Evolutionary conservation across 495 filamentous ascomycete genomes (phyloP), one percentile per base, ranked within the genome.

Genomic region (Neurospora terricola): DNA sequence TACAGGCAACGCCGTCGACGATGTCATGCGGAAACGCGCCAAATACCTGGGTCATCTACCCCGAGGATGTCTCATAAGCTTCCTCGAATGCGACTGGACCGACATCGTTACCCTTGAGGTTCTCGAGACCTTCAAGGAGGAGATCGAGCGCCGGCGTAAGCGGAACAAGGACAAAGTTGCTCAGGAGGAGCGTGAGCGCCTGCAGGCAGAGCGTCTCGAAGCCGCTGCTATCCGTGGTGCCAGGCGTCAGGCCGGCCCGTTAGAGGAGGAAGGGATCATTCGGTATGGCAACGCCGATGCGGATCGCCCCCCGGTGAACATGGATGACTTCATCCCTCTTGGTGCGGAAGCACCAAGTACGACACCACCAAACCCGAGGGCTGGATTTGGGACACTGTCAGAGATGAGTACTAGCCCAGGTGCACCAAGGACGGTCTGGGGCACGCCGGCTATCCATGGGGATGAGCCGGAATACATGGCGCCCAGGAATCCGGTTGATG

Each of bases 11-110:
- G 91, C 93, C 23, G 89, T 99, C 37, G 96, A 98, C 76, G 94
- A 98, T 76, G 91, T 93, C 37, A 83, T 98, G 40, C 89, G 96
- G 45, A 93, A 92, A 81, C 88, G 93, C 70, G 88, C 93, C 39
- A 97, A 96, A 80, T 99, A 98, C 76, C 87, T 99, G 2, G 90
- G 90, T 8, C 96, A 99, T 80, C 87, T 99, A 16, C 96, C 96
- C 0, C 89, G 94, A 71, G 96, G 96, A 3, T 98, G 95, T 81
- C 93, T 97, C 74, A 93, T 98, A 48, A 92, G 87, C 75, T 98
- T 98, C 77, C 83, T 99, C 0, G 96, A 98, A 81, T 99, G 96
- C 76, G 94, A 99, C 79, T 99, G 96, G 96, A 93, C 93, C 2
- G 96, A 97, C 75, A 89, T 94, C 18, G 93, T 99, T 21, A 82